Evolutionary conservation across 2,329 filamentous ascomycete genomes (phyloP), one percentile per base, ranked within the genome.

Genomic region (Phaeomoniella chlamydospora): DNA sequence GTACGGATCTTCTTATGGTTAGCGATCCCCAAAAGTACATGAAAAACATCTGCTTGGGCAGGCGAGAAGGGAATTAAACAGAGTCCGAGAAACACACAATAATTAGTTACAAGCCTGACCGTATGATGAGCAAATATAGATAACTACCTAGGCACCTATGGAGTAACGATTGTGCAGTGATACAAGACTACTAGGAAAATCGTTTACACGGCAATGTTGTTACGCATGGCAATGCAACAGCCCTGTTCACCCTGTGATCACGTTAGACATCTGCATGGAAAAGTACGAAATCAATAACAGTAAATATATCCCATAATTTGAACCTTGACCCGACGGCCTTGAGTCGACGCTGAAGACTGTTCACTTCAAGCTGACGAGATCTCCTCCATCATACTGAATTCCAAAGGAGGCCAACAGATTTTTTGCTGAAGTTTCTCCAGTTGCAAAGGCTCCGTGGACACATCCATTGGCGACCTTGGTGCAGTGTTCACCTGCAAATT

Each of bases 361-460:
- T 26, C 22, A 26, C 22, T 26, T 26, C 22, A 26, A 26, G 34
- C 41, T 43, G 39, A 39, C 42, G 26, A 41, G 35, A 40, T 52
- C 50, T 31, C 44, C 37, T 5, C 50, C 52, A 45, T 59, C 56
- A 41, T 54, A 51, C 18, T 46, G 42, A 36, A 59, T 46, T 6
- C 50, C 55, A 41, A 62, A 53, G 3, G 42, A 51, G 18, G 47
- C 41, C 40, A 62, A 41, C 33, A 62, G 41, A 42, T 61, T 62
- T 38, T 48, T 51, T 17, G 59, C 59, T 11, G 59, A 56, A 14
- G 50, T 54, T 46, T 62, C 59, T 19, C 59, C 59, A 12, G 58
- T 59, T 35, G 56, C 56, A 40, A 61, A 62, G n/a, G 59, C 59
- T 15, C 59, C 59, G 43, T 62, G 58, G 15, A 62, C 59, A 45